Evolutionary conservation across 768 basidiomycete species (phyloP).

Genomic region (Cyclocybe aegerita): DNA sequence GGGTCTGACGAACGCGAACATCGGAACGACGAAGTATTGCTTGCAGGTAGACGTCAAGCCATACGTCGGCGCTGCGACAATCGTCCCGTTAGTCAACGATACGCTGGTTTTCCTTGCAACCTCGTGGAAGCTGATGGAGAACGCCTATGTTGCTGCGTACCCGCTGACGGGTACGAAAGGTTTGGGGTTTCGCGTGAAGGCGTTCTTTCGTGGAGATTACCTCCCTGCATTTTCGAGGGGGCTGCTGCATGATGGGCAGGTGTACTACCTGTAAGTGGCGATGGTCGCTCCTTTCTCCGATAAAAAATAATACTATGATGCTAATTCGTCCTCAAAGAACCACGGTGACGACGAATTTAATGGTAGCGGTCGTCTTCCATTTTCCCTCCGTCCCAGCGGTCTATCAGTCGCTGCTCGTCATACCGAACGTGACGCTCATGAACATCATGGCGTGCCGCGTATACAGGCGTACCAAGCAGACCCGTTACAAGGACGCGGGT

Average conservation of each 20-base stretch:
- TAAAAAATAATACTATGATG: no score
- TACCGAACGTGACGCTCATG: no score
- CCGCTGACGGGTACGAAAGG: background rate
- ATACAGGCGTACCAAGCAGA: no score
- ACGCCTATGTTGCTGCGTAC: conserved; percentile 11
- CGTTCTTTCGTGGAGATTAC: conserved; percentile 19
- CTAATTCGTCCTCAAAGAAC: no score
- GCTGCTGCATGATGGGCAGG: conserved; percentile 34
- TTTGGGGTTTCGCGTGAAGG: conserved; percentile 5
- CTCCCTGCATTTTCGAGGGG: conserved; percentile 32
- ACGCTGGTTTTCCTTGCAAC: conserved; percentile 32
- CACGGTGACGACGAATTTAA: no score
- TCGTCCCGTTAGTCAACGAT: conserved; percentile 30
- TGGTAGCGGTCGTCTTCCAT: no score
- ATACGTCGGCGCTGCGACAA: conserved; percentile 24
- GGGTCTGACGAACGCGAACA: conserved; percentile 18
- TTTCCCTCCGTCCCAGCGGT: no score
- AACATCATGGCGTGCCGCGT: no score
- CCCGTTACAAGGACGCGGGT: no score
- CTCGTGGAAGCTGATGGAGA: conserved; percentile 23
- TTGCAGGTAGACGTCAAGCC: conserved; percentile 17
- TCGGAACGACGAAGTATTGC: conserved; percentile 34
- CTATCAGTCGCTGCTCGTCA: no score
- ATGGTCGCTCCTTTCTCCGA: no score
- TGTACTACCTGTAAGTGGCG: conserved; percentile 37